Base-by-base conservation (phyloP, 2,329 filamentous ascomycete genomes). In the Sporothrix variecibatus region DNA sequence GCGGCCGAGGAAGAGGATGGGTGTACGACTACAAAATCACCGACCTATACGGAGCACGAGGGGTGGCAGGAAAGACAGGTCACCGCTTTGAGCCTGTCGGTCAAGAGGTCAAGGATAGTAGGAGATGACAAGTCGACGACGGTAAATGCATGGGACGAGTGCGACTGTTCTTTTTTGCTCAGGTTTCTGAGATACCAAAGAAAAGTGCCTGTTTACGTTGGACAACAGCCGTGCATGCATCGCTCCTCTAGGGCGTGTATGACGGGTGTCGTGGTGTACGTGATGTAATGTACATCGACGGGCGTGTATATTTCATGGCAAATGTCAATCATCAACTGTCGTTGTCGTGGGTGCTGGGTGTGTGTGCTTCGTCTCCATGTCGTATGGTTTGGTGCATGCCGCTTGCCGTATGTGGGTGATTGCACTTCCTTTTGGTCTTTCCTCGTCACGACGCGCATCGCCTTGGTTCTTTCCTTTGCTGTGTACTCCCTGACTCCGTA, bases 361-460 rank as follows among this genome's bases (percentile, higher is more conserved):
- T 23, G 17, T 58, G 12, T 12, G 6, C 20, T 38, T 64, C 20
- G 17, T 62, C 58, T 34, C 15, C n/a, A 64, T 38, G 20, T 38
- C 60, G 31, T 64, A 23, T 64, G 31, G 31, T 40, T 23, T 23
- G 9, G 17, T 11, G 20, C n/a, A 40, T 40, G 60, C 60, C 60
- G 60, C 60, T 12, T 64, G 60, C 60, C 60, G 31, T 9, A 64
- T 64, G 60, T 64, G 60, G 60, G 31, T 23, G 34, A n/a, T n/a
- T 64, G 60, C 60, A n/a, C 60, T 64, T 64, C 28, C 31, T 64
- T 26, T 28, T 40, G n/a, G 7, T 23, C 60, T n/a, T 38, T 9
- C 58, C 15, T 38, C 31, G 8, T 9, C n/a, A n/a, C 17, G 40
- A 3, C 34, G 31, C 31, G 9, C 58, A 40, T 64, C 58, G 58